phyloP scores from a whole-genome alignment of 805 yeast genomes.

The Candida corydali region DNA sequence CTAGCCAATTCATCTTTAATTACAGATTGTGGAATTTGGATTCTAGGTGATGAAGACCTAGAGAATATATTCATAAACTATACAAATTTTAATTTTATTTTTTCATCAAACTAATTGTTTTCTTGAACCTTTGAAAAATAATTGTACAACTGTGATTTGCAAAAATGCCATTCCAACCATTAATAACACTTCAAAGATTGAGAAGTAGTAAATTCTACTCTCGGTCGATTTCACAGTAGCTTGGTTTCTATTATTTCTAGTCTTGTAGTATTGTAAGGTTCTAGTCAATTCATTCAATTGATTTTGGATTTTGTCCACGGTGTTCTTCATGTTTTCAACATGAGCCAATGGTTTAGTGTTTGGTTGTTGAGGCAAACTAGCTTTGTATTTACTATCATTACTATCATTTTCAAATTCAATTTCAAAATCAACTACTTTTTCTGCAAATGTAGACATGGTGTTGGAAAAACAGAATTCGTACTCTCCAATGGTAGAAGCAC shows the following conservation, averaged over 20 bases:
- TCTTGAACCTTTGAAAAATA: constrained; percentile 68
- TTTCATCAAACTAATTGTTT: constrained; percentile 47
- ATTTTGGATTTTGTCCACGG: constrained; percentile 55
- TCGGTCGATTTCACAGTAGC: constrained; percentile 80
- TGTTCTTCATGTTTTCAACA: constrained; percentile 48
- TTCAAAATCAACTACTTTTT: constrained; percentile 82
- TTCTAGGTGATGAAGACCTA: constrained; percentile 4
- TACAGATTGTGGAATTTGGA: not conserved
- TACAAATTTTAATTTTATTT: constrained; percentile 1
- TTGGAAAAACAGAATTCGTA: constrained; percentile 84
- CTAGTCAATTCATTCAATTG: constrained; percentile 55
- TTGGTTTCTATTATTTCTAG: constrained; percentile 90
- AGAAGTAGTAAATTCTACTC: constrained; percentile 71
- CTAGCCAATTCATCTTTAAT: constrained; percentile 52
- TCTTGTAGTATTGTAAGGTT: constrained; percentile 75
- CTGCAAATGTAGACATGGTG: constrained; percentile 76
- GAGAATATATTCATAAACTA: constrained; percentile 2
- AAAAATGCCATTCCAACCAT: constrained; percentile 73
- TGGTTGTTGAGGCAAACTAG: constrained; percentile 55
- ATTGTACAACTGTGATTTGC: constrained; percentile 65
- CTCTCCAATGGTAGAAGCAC: constrained; percentile 67
- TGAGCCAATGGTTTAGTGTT: constrained; percentile 47
- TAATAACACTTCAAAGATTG: constrained; percentile 63
- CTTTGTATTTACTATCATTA: constrained; percentile 41
- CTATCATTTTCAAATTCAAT: constrained; percentile 49